Conservation (phyloP, 176 grass and related monocot genomes). For the Avena insularis region DNA sequence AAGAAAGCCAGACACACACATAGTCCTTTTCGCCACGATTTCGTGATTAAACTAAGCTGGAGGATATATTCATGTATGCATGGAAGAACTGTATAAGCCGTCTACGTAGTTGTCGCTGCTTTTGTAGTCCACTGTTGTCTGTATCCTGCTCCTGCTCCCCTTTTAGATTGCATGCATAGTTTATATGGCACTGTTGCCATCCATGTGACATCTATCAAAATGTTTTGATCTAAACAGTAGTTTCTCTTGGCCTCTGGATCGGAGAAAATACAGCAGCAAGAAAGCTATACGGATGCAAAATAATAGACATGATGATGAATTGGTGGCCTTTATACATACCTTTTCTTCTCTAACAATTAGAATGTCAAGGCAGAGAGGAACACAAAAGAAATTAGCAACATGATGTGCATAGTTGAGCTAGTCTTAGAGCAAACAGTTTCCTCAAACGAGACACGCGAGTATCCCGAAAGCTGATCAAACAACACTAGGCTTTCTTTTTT, state of each 20-base stretch:
- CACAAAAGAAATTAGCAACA: background rate
- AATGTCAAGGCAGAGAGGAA: background rate
- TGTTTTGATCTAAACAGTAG: background rate
- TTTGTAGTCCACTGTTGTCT: conserved; percentile 59
- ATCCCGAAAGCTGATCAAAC: too few species aligned
- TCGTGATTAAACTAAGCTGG: background rate
- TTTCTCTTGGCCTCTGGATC: conserved; percentile 1
- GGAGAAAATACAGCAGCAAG: background rate
- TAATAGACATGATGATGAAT: background rate
- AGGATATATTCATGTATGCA: background rate
- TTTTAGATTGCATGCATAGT: conserved; percentile 20
- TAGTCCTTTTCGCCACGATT: conserved; percentile 41
- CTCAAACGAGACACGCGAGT: background rate
- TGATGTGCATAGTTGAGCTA: background rate
- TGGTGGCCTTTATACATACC: background rate
- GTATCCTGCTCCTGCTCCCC: conserved; percentile 27
- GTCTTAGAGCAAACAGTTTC: background rate
- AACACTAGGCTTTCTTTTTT: too few species aligned
- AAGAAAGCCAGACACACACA: conserved; percentile 44
- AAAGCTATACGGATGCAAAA: background rate
- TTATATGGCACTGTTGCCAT: conserved; percentile 20
- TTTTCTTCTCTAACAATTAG: background rate
- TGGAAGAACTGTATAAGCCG: conserved; percentile 32
- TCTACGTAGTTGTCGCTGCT: conserved; percentile 45
- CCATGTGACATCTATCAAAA: background rate